Evolutionary conservation across 2,329 filamentous ascomycete species (phyloP).

Genomic region (Monilinia fructicola): DNA sequence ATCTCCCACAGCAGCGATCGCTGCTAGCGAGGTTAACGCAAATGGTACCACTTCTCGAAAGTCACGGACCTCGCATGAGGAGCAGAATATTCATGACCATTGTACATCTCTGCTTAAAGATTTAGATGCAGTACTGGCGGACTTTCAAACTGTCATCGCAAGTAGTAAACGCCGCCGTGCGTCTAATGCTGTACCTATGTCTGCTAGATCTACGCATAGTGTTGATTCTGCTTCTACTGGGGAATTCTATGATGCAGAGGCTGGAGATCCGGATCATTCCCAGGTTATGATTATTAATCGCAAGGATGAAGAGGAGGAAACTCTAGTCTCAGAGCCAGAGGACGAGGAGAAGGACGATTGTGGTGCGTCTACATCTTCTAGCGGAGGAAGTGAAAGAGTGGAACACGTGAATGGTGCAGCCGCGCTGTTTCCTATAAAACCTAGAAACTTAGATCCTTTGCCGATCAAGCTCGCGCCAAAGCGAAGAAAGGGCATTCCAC

Average conservation of each 20-base stretch:
- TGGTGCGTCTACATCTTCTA: constrained; percentile 59
- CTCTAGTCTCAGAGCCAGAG: constrained; percentile 51
- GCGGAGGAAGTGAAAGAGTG: constrained; percentile 53
- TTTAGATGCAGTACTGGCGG: constrained; percentile 76
- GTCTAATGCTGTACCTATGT: constrained; percentile 47
- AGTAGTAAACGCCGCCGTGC: constrained; percentile 77
- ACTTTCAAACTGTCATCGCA: constrained; percentile 75
- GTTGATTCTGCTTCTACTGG: constrained; percentile 79
- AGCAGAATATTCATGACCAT: constrained; percentile 74
- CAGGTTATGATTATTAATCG: constrained; percentile 74
- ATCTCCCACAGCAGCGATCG: constrained; percentile 29
- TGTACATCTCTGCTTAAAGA: constrained; percentile 81
- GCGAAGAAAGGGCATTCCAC: constrained; percentile 68
- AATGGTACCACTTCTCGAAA: constrained; percentile 31
- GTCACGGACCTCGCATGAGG: constrained; percentile 46
- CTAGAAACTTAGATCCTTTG: constrained; percentile 74
- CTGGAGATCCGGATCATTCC: constrained; percentile 56
- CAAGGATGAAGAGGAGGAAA: constrained; percentile 65
- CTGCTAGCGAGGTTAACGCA: constrained; percentile 31
- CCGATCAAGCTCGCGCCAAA: constrained; percentile 65
- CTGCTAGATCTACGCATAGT: constrained; percentile 56
- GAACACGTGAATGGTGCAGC: constrained; percentile 57
- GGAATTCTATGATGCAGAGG: constrained; percentile 93
- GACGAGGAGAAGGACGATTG: constrained; percentile 51
- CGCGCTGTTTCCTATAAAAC: constrained; percentile 71